phyloP scores from a whole-genome alignment of 768 basidiomycete genomes.

The Rhizopogon roseolus region DNA sequence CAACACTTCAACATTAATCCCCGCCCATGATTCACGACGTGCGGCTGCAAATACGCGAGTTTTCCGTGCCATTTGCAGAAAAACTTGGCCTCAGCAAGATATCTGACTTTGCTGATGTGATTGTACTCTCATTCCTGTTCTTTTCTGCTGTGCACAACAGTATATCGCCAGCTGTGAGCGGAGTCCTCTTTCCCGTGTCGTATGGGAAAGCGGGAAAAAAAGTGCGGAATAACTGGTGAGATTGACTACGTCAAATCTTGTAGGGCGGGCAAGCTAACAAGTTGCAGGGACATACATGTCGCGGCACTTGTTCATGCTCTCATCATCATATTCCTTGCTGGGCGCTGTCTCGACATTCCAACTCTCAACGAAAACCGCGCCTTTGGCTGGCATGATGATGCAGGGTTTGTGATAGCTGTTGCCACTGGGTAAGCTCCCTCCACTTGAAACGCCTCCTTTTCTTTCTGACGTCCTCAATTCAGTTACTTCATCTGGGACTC shows the following conservation, averaged over 20 bases:
- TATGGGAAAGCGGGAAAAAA: constrained; percentile 44
- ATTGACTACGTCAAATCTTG: background rate
- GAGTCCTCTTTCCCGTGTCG: constrained; percentile 39
- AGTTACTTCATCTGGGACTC: constrained; percentile 87
- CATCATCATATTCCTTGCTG: constrained; percentile 59
- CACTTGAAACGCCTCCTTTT: background rate
- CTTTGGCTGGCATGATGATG: constrained; percentile 66
- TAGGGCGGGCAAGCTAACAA: background rate
- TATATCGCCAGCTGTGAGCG: constrained; percentile 51
- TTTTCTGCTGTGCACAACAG: constrained; percentile 58
- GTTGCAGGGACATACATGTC: constrained; percentile 58
- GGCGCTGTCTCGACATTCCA: constrained; percentile 44
- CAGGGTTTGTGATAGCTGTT: constrained; percentile 60
- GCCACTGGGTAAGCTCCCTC: constrained; percentile 55
- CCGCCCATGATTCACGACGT: constrained; percentile 24
- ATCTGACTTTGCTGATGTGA: constrained; percentile 47
- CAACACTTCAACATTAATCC: background rate
- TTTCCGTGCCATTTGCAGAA: constrained; percentile 21
- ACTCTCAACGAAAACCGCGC: constrained; percentile 56
- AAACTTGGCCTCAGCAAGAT: constrained; percentile 50
- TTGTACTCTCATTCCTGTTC: constrained; percentile 48
- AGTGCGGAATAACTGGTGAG: constrained; percentile 60
- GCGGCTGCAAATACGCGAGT: constrained; percentile 22
- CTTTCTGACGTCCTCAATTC: background rate
- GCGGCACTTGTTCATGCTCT: constrained; percentile 73